Evolutionary conservation across 441 rosid species (phyloP), one percentile per base, ranked within the genome.

Genomic region (Oxalis stricta): DNA sequence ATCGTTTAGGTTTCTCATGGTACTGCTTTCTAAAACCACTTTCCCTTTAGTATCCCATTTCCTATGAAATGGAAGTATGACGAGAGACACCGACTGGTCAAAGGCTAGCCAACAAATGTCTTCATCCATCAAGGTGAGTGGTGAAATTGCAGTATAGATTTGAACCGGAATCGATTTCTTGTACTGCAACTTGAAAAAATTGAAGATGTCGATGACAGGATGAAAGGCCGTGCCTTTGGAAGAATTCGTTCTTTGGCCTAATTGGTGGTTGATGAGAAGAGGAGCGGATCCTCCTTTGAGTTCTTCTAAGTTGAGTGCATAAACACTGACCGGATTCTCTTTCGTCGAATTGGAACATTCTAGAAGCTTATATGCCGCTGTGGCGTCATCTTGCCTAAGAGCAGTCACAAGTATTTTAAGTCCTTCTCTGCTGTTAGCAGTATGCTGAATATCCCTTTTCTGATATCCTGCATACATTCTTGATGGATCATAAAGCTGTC

Each of bases 11-110:
- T 13, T 40, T 53, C 77, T 57, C 2, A 50, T n/a, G 1, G 55
- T 43, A 11, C 3, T 46, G 33, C 5, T 46, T 38, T 63, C 64
- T 0, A 55, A 54, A 1, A 65, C 46, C 36, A 60, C 8, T 22
- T 48, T 50, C 16, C 67, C 61, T 31, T 13, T 30, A 24, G 17
- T 24, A 4, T 41, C 58, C 67, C 75, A 60, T 50, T 48, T 70
- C 52, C 55, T 66, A 16, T 71, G 78, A 40, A 66, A 63, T 17
- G 82, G 73, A 38, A 75, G 38, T 24, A 71, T 16, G 20, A 65
- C 52, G 4, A 71, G 30, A 1, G 69, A 50, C n/a, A 46, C 50
- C 2, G 20, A 40, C 44, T 63, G 52, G 38, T 71, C 69, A 9
- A 51, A 52, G 3, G 75, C 70, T 5, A 69, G 50, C 44, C 56